Evolutionary conservation across 306 rosid species (phyloP).

Genomic region (Vigna mungo): DNA sequence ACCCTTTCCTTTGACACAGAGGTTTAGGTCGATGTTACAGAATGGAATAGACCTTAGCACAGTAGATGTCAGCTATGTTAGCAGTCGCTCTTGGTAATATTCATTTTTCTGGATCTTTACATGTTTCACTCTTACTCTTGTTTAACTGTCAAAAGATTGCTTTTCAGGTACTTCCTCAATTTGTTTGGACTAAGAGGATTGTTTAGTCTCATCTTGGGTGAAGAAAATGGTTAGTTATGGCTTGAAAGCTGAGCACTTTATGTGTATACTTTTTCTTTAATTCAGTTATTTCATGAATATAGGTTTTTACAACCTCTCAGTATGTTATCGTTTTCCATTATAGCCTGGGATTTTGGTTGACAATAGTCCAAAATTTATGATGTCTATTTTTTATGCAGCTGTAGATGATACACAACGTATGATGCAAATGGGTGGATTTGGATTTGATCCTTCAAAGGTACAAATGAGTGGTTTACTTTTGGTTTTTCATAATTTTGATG

Average conservation of each 20-base stretch:
- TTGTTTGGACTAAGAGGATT: conserved; percentile 96
- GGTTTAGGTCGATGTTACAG: conserved; percentile 96
- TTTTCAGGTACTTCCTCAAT: conserved; percentile 94
- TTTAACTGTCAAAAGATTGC: conserved; percentile 36
- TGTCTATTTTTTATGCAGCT: conserved; percentile 64
- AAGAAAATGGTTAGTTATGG: conserved; percentile 90
- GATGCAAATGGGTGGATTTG: conserved; percentile 99
- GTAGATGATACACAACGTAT: conserved; percentile 95
- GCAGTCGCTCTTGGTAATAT: conserved; percentile 95
- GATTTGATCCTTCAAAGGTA: conserved; percentile 96
- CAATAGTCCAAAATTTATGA: conserved; percentile 34
- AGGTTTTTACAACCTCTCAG: neutral
- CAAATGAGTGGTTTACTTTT: conserved; percentile 16
- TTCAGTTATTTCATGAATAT: conserved; percentile 26
- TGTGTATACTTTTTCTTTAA: neutral
- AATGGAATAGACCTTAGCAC: conserved; percentile 99
- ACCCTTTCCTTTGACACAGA: conserved; percentile 97
- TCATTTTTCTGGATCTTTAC: conserved; percentile 34
- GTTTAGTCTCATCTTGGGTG: conserved; percentile 98
- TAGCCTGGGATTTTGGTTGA: conserved; percentile 22
- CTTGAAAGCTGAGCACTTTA: conserved; percentile 10
- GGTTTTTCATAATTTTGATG: conserved; percentile 33
- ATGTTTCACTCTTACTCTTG: conserved; percentile 32
- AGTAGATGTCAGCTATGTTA: conserved; percentile 99
- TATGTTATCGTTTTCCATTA: neutral